These are phyloP conservation scores for Phyllostachys edulis DNA, from an alignment of 176 grass and related monocot genomes.

Conservation along the genomic window DNA sequence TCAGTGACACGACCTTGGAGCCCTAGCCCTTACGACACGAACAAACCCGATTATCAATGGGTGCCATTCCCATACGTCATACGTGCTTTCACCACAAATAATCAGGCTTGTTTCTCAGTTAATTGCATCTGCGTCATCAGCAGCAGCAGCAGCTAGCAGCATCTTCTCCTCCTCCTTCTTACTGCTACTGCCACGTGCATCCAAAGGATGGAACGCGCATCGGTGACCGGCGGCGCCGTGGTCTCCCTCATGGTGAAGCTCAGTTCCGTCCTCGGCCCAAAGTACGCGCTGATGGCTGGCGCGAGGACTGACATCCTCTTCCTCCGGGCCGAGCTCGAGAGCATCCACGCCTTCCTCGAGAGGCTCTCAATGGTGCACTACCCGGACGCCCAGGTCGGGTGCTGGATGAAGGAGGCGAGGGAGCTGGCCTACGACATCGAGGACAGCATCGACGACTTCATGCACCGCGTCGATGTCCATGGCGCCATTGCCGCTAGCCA, in stretches of 20 bases:
- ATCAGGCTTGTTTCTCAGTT: no score
- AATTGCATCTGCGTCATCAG: no score
- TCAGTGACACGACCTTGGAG: no score
- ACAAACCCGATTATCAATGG: no score
- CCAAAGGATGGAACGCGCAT: background rate
- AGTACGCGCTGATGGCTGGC: no score
- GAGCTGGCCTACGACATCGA: slow-evolving; percentile 25
- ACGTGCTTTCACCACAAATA: no score
- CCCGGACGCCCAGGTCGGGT: background rate
- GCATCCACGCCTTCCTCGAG: no score
- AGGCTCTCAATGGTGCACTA: no score
- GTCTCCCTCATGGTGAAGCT: slow-evolving; percentile 22
- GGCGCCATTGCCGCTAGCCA: background rate
- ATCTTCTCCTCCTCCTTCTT: background rate
- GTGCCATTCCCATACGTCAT: no score
- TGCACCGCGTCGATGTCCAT: background rate
- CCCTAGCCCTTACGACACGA: no score
- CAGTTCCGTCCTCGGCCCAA: background rate
- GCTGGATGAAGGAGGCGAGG: slow-evolving; percentile 24
- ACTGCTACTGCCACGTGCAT: background rate
- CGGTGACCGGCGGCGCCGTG: background rate
- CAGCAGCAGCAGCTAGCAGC: no score
- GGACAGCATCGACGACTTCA: slow-evolving; percentile 30
- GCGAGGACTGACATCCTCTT: no score
- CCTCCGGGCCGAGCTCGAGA: slow-evolving; percentile 14